These are phyloP conservation scores for Petunia axillaris DNA, from an alignment of 257 asterid genomes.

Conservation along the genomic window DNA sequence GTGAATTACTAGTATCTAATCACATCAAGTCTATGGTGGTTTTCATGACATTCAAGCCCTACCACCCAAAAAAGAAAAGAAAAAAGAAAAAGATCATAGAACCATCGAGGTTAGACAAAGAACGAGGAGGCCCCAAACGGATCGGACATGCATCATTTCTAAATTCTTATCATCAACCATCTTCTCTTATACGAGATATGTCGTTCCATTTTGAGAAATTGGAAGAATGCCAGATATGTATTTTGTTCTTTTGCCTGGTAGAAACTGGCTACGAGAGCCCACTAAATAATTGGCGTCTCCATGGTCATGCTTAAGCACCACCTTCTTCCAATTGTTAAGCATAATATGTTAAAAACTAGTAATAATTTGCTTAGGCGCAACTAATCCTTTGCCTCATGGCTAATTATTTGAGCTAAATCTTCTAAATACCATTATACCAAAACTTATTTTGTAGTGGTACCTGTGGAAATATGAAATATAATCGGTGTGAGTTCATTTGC, in stretches of 20 bases:
- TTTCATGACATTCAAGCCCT: slow-evolving; percentile 7
- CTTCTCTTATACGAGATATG: no score
- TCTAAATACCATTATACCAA: no score
- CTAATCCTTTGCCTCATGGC: background rate
- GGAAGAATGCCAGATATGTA: slow-evolving; percentile 13
- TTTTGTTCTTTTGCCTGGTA: slow-evolving; percentile 7
- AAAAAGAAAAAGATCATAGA: slow-evolving; percentile 9
- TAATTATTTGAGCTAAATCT: background rate
- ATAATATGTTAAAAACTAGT: no score
- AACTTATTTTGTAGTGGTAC: no score
- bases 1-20: background rate
- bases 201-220: background rate
- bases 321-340: no score
- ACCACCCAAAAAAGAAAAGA: background rate
- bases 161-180: background rate
- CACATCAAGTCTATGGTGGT: background rate
- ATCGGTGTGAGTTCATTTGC: no score
- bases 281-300: background rate
- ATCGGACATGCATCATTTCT: background rate
- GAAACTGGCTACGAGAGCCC: background rate
- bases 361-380: slow-evolving; percentile 1
- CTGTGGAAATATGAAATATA: no score
- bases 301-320: no score
- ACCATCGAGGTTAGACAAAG: background rate
- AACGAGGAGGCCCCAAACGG: background rate